Percentiles rank a stretch among this genome's conserved stretches.
These are phyloP conservation scores for Fraxinus cuspidata DNA, from an alignment of 257 asterid genomes.

Conservation along the genomic window DNA sequence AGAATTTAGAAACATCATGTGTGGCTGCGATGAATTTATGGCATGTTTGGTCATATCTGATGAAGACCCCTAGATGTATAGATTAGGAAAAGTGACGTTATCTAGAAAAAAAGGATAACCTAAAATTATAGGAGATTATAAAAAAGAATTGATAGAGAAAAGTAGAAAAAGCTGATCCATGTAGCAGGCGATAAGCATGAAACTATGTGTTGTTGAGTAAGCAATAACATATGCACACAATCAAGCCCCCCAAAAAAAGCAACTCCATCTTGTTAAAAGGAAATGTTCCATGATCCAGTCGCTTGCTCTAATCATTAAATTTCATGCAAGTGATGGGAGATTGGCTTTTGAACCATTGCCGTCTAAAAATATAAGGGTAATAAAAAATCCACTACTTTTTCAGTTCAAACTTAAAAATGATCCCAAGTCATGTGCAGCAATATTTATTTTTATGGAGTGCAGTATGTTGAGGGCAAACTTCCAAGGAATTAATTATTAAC, in stretches of 20 bases:
- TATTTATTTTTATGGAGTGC: not conserved
- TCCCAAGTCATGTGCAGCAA: not conserved
- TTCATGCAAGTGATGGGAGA: not conserved
- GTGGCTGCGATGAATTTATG: not conserved
- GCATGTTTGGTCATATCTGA: not conserved
- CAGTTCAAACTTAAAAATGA: not conserved
- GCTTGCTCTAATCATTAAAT: not conserved
- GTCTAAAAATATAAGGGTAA: not conserved
- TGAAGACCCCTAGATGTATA: not conserved
- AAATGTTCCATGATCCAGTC: slow-evolving; percentile 1
- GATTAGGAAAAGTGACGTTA: not conserved
- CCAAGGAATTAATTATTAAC: not conserved
- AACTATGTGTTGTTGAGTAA: not conserved
- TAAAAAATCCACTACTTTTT: not conserved
- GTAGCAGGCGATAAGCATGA: not conserved
- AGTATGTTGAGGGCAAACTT: not conserved
- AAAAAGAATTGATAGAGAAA: not conserved
- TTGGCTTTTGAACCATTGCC: not conserved
- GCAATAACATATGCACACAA: not conserved
- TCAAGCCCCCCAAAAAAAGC: not conserved
- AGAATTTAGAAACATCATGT: not conserved
- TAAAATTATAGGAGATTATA: not conserved
- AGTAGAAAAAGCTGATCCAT: not conserved
- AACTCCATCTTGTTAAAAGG: not conserved
- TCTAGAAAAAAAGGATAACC: not conserved